Conservation (phyloP, 495 filamentous ascomycete species). For the Podospora appendiculata region DNA sequence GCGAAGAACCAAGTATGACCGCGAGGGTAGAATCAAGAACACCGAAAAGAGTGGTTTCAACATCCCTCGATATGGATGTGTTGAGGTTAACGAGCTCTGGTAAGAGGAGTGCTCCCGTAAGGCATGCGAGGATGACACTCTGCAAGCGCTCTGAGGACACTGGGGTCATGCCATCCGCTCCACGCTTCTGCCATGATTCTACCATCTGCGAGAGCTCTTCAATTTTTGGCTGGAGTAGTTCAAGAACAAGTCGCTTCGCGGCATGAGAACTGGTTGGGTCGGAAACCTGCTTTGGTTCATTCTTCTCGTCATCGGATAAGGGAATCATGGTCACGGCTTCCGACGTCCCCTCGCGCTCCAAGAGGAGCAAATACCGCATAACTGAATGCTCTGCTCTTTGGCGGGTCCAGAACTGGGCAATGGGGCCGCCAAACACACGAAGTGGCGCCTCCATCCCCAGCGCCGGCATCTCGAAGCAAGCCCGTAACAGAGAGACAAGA, state of each 20-base stretch:
- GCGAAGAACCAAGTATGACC: conserved; percentile 23
- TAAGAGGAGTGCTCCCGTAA: conserved; percentile 33
- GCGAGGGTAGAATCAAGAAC: conserved; percentile 26
- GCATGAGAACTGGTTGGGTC: conserved; percentile 33
- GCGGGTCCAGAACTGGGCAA: conserved; percentile 25
- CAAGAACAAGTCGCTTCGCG: conserved; percentile 38
- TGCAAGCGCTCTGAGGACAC: conserved; percentile 39
- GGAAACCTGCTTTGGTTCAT: conserved; percentile 6
- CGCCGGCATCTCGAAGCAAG: conserved; percentile 30
- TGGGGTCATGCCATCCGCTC: conserved; percentile 28
- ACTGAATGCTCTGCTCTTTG: conserved; percentile 15
- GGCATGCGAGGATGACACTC: conserved; percentile 36
- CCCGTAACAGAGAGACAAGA: conserved; percentile 36
- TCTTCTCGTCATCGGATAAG: not conserved
- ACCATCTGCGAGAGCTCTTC: conserved; percentile 32
- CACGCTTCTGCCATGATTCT: conserved; percentile 35
- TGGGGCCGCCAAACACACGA: conserved; percentile 30
- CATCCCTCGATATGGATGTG: conserved; percentile 30
- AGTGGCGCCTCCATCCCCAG: conserved; percentile 15
- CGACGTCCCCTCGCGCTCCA: conserved; percentile 15
- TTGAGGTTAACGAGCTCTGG: conserved; percentile 32
- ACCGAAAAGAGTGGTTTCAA: conserved; percentile 26
- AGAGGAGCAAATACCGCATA: conserved; percentile 34
- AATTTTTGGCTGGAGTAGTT: conserved; percentile 40
- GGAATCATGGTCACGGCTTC: not conserved